These are phyloP conservation scores for Theobroma grandiflorum DNA, from an alignment of 441 rosid genomes.

Conservation along the genomic window DNA sequence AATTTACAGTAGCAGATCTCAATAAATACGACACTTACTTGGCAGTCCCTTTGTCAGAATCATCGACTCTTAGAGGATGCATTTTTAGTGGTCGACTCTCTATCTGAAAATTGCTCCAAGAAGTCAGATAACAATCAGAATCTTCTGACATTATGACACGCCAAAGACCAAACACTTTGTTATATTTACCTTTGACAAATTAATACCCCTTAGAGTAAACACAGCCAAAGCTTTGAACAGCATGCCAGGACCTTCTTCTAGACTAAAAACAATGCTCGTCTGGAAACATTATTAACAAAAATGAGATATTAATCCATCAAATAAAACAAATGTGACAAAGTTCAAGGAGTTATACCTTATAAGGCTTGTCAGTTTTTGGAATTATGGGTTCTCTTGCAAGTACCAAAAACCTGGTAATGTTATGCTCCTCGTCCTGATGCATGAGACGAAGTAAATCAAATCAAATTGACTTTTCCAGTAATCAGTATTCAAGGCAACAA, in stretches of 20 bases:
- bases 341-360: conserved; percentile 60
- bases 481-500: conserved; percentile 13
- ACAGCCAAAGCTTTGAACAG: conserved; percentile 93
- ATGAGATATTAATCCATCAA: not conserved
- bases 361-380: conserved; percentile 69
- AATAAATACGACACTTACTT: conserved; percentile 60
- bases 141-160: not conserved
- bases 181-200: conserved; percentile 68
- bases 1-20: not conserved
- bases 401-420: conserved; percentile 86
- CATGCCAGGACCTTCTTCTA: conserved; percentile 93
- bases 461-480: conserved; percentile 15
- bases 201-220: conserved; percentile 82
- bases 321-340: conserved; percentile 14
- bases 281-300: conserved; percentile 35
- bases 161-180: conserved; percentile 7
- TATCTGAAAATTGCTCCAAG: conserved; percentile 58
- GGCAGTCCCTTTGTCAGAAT: conserved; percentile 77
- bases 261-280: conserved; percentile 94
- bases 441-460: conserved; percentile 28
- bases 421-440: conserved; percentile 74
- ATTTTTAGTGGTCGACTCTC: conserved; percentile 87
- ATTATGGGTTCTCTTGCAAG: conserved; percentile 94
- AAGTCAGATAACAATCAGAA: conserved; percentile 8
- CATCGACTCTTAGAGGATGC: conserved; percentile 77